These are phyloP conservation scores for Globisporangium recalcitrans DNA, from an alignment of 352 stramenopile genomes.

Conservation along the genomic window DNA sequence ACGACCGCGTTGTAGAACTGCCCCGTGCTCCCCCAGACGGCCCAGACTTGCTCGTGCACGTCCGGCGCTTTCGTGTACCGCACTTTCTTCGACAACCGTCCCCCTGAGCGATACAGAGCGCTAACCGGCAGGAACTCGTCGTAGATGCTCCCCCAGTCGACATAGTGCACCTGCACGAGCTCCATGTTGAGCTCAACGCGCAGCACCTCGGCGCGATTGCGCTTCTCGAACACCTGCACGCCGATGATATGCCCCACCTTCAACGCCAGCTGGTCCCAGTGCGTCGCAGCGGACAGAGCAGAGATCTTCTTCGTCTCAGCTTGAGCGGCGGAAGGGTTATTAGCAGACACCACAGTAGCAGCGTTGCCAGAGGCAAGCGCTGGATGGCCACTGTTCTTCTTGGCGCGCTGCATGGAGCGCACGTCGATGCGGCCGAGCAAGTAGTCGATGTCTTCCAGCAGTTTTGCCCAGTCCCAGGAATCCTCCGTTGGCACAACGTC, in stretches of 20 bases:
- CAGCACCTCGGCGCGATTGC: conserved; percentile 58
- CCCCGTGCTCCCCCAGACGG: conserved; percentile 64
- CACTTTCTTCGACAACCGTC: conserved; percentile 43
- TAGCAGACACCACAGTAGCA: not conserved
- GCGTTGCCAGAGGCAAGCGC: conserved; percentile 6
- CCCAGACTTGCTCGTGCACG: conserved; percentile 69
- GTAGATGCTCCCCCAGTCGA: conserved; percentile 79
- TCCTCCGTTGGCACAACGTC: conserved; percentile 63
- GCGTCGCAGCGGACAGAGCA: conserved; percentile 23
- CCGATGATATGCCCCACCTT: conserved; percentile 61
- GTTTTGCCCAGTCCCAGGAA: conserved; percentile 75
- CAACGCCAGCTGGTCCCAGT: conserved; percentile 62
- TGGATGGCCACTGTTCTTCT: conserved; percentile 17
- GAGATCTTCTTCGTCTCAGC: conserved; percentile 4
- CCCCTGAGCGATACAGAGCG: conserved; percentile 37
- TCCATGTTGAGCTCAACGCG: conserved; percentile 66
- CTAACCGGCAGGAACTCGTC: conserved; percentile 70
- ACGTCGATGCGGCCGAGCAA: conserved; percentile 57
- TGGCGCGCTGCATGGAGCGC: conserved; percentile 29
- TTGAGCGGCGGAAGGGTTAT: not conserved
- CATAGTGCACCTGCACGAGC: conserved; percentile 74
- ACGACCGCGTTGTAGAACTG: conserved; percentile 76
- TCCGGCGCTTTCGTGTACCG: conserved; percentile 53
- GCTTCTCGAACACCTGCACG: conserved; percentile 74
- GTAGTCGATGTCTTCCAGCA: conserved; percentile 69